Conservation (phyloP, 2,329 filamentous ascomycete species). For the Acephala macrosclerotiorum region DNA sequence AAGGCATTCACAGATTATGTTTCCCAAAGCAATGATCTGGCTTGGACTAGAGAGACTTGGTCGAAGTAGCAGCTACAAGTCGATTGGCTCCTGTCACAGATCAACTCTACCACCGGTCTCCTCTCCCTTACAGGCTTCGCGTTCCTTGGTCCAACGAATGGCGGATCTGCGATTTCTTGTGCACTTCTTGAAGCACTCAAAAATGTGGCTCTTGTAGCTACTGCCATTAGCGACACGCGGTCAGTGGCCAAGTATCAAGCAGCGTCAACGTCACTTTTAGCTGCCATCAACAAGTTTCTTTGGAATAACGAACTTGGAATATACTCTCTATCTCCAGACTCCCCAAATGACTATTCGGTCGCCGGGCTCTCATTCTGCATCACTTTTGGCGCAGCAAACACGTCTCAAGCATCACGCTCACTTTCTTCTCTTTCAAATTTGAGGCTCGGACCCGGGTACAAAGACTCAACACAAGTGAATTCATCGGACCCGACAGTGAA, state of each 20-base stretch:
- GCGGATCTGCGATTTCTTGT: slow-evolving; percentile 15
- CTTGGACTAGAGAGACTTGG: slow-evolving; percentile 12
- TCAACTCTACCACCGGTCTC: slow-evolving; percentile 18
- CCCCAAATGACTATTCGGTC: slow-evolving; percentile 44
- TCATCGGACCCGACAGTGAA: slow-evolving; percentile 29
- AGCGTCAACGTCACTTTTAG: slow-evolving; percentile 36
- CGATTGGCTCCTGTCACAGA: slow-evolving; percentile 14
- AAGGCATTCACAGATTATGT: slow-evolving; percentile 31
- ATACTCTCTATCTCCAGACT: slow-evolving; percentile 42
- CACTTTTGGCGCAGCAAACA: slow-evolving; percentile 45
- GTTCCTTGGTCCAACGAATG: slow-evolving; percentile 16
- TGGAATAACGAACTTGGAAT: slow-evolving; percentile 45
- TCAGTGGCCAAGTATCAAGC: slow-evolving; percentile 37
- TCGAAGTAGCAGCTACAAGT: slow-evolving; percentile 16
- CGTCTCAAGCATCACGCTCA: slow-evolving; percentile 40
- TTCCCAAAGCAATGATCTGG: slow-evolving; percentile 13
- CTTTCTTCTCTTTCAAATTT: slow-evolving; percentile 44
- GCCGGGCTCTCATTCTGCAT: slow-evolving; percentile 46
- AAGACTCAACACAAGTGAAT: slow-evolving; percentile 38
- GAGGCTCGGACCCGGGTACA: slow-evolving; percentile 47
- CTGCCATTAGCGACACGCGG: slow-evolving; percentile 41
- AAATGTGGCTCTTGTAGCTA: slow-evolving; percentile 41
- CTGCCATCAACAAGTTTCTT: slow-evolving; percentile 43
- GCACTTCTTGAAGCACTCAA: slow-evolving; percentile 34
- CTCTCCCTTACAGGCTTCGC: slow-evolving; percentile 12